Base-by-base conservation (phyloP, 441 rosid species). In the Erodium moschatum region DNA sequence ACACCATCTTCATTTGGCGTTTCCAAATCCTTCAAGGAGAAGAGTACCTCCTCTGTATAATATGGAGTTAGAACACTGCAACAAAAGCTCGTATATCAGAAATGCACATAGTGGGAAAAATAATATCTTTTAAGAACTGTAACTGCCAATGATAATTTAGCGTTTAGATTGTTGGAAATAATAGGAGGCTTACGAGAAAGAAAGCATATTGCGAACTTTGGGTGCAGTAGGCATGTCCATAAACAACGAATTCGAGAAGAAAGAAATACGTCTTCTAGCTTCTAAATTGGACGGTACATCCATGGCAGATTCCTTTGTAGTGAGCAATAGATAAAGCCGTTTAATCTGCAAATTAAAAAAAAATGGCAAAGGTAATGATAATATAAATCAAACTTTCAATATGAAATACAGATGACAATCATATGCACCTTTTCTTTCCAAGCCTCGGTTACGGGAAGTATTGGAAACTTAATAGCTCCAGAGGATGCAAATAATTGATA, bases 161-260 rank as follows among this genome's bases (percentile, higher is more conserved):
- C 13, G 21, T 21, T 2, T 52, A 9, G 64, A 63, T 35, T 13
- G 6, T 40, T 40, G 44, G 40, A 35, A 35, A 2, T 44, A 35
- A 35, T 50, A 64, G 72, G 73, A 75, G 69, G 54, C 98, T 84
- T 87, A 96, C 99, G 99, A 92, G 86, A 96, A 96, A 46, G 98
- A 89, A 81, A 96, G 94, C 99, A 96, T 96, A 66, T 96, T 90
- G 84, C 98, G 99, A 79, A 96, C 99, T 96, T 92, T 92, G 68
- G 99, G 99, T 33, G 99, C 96, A 33, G 29, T 10, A 70, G 99
- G 99, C 99, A 96, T 96, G 65, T 83, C 94, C 98, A 96, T 96
- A 78, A 92, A 92, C 81, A 96, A 83, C 7, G 98, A 96, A 85
- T 96, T 96, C 54, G 99, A 92, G 81, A 96, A 96, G 85, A 89